Base-by-base conservation (phyloP, 148 eudicot genomes). In the Spergularia bocconei region DNA sequence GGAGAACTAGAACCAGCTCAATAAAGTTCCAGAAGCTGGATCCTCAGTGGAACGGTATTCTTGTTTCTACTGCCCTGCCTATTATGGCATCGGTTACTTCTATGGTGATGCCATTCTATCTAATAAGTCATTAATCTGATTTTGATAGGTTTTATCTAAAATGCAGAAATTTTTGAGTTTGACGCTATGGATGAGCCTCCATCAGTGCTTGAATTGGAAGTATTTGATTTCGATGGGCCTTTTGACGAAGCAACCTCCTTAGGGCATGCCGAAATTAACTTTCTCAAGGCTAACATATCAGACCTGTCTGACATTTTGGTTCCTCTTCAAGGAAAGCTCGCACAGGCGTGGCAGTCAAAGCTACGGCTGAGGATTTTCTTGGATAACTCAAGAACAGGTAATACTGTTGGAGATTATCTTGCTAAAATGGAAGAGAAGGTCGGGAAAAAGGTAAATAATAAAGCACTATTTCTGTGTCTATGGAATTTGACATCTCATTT, bases 171-270 rank as follows among this genome's bases (percentile, higher is more conserved):
- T 67, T 92, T 95, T 82, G 97, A 95, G 80, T 95, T 95, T 88
- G 99, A 95, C 75, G 97, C 99, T 51, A 95, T 92, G 96, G 91
- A 90, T 73, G 99, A 95, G 36, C 92, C 99, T 59, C 99, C 99
- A 53, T 95, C 99, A 44, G 78, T 89, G 76, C 79, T 95, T 81
- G 96, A 89, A 58, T 85, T 95, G 68, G 97, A 95, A 78, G 97
- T 95, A 76, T 95, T 84, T 82, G 97, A 95, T 88, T 95, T 95
- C 84, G 97, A 95, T 82, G 99, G 99, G 77, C 97, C 99, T 67
- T 95, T 95, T 83, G 97, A 89, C 75, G 96, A 95, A 81, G 92
- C 99, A 72, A 87, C 85, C 44, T 95, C 94, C 75, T 88, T 95
- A 61, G 99, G 99, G 67, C 91, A 88, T 78, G 84, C 88, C 67